Evolutionary conservation across 495 filamentous ascomycete genomes (phyloP).

Genomic region (Haplographium delicatum): DNA sequence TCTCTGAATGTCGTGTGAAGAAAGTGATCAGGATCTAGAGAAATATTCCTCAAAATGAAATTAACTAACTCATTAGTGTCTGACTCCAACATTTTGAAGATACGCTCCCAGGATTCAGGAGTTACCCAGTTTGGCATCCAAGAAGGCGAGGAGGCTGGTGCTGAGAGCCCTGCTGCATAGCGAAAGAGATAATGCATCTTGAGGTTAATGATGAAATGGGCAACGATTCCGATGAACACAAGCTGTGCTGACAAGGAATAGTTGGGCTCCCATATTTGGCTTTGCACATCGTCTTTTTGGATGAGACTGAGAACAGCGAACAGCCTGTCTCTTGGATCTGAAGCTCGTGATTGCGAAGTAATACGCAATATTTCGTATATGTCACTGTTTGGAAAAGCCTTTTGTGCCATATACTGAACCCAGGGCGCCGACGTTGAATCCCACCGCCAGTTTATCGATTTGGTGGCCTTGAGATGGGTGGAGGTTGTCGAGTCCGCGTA

Average conservation of each 20-base stretch:
- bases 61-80: too few species aligned
- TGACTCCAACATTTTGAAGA: too few species aligned
- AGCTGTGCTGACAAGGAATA: conserved; percentile 24
- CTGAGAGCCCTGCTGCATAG: too few species aligned
- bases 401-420: conserved; percentile 2
- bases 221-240: conserved; percentile 24
- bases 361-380: conserved; percentile 8
- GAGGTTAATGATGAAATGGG: conserved; percentile 20
- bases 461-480: neutral
- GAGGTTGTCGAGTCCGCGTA: neutral
- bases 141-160: too few species aligned
- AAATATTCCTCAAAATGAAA: too few species aligned
- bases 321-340: conserved; percentile 22
- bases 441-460: neutral
- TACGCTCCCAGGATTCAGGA: too few species aligned
- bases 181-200: too few species aligned
- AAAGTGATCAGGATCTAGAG: too few species aligned
- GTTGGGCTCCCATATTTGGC: conserved; percentile 3
- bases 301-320: conserved; percentile 23
- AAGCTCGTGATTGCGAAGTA: conserved; percentile 11
- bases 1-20: too few species aligned
- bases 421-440: neutral
- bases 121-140: too few species aligned
- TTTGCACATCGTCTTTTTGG: neutral
- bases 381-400: neutral